phyloP scores from a whole-genome alignment of 257 asterid species.

The Solanum sejunctum region DNA sequence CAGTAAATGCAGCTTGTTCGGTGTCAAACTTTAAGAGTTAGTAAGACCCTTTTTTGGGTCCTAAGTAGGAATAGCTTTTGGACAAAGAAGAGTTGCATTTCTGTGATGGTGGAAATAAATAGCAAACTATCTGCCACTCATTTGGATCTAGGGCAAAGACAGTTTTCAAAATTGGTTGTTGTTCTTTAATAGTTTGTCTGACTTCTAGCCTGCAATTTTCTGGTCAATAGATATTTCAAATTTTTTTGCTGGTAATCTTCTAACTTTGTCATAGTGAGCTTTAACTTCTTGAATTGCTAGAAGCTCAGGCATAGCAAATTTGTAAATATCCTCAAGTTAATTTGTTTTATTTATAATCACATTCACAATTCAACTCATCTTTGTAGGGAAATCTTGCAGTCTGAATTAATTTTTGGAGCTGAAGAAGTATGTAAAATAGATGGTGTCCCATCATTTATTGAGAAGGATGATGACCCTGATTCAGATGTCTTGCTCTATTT shows the following conservation, averaged over 20 bases:
- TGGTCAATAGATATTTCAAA: background rate
- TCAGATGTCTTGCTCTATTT: conserved; percentile 31
- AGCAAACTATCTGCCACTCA: background rate
- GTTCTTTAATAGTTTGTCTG: background rate
- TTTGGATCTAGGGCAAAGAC: background rate
- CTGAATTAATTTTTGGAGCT: conserved; percentile 17
- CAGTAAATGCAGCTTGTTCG: background rate
- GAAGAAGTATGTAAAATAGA: conserved; percentile 8
- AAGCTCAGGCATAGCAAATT: background rate
- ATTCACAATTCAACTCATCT: background rate
- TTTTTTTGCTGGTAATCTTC: background rate
- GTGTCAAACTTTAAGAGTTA: background rate
- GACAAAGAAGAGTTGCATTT: background rate
- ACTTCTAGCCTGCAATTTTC: background rate
- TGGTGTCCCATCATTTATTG: conserved; percentile 6
- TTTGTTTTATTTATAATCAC: background rate
- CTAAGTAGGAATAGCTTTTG: background rate
- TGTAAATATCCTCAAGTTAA: background rate
- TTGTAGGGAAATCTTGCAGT: conserved; percentile 35
- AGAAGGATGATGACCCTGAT: conserved; percentile 17
- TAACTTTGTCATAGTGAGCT: background rate
- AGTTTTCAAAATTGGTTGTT: background rate
- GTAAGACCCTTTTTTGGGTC: background rate
- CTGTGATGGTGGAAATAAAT: background rate
- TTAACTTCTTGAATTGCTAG: background rate